These are phyloP conservation scores for Tinospora cordifolia DNA, from an alignment of 164 flowering plant genomes.

Conservation along the genomic window DNA sequence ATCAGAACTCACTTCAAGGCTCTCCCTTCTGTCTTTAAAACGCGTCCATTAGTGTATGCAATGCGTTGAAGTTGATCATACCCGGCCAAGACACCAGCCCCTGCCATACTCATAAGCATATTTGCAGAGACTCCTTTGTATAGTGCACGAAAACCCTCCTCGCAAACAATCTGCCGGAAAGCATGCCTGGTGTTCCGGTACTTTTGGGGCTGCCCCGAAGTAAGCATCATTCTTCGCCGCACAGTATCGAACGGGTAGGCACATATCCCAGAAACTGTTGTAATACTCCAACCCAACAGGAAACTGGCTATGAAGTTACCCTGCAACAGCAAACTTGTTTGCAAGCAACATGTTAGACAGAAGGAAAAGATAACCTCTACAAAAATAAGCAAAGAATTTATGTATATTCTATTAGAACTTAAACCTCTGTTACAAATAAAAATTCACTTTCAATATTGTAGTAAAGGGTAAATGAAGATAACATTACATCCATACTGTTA, in stretches of 20 bases:
- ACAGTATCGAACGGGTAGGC: conserved; percentile 95
- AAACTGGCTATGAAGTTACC: conserved; percentile 85
- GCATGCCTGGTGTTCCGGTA: conserved; percentile 66
- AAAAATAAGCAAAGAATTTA: no score
- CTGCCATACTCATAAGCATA: conserved; percentile 88
- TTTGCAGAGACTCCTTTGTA: conserved; percentile 84
- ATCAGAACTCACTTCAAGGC: conserved; percentile 28
- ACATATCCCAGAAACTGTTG: conserved; percentile 77
- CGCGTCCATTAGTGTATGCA: conserved; percentile 37
- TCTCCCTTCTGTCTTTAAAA: conserved; percentile 33
- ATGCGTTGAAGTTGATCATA: conserved; percentile 70
- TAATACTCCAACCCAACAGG: conserved; percentile 85
- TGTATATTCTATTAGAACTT: no score
- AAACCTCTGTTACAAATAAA: no score
- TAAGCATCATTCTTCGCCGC: conserved; percentile 94
- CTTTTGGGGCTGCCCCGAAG: conserved; percentile 83
- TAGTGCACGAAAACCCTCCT: conserved; percentile 65
- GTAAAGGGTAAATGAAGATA: no score
- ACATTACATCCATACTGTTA: background rate
- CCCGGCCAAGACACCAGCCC: conserved; percentile 94
- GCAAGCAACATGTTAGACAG: background rate
- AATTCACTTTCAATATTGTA: no score
- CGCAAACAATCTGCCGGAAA: conserved; percentile 57
- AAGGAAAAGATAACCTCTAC: background rate
- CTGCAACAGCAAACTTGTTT: conserved; percentile 36